Conservation (phyloP, 1,284 basidiomycete species). For the Leccinum angustisporum region DNA sequence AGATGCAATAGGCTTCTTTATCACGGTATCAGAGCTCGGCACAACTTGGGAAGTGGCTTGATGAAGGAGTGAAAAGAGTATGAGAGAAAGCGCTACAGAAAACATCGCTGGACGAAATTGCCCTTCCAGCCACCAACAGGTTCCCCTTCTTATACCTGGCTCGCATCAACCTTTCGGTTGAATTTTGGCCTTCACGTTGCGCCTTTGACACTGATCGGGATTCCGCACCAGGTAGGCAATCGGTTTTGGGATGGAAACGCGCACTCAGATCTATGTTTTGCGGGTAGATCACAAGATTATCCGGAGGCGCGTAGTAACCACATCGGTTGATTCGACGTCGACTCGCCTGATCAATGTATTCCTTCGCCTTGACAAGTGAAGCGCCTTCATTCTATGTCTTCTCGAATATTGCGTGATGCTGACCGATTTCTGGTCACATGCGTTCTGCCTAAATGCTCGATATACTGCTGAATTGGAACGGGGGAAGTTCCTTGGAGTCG, state of each 20-base stretch:
- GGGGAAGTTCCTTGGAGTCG: not conserved
- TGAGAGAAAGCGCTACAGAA: not conserved
- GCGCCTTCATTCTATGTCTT: not conserved
- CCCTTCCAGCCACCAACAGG: not conserved
- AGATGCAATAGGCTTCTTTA: slow-evolving; percentile 6
- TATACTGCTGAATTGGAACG: not conserved
- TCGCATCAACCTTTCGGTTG: not conserved
- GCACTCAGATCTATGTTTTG: not conserved
- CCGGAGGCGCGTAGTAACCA: not conserved
- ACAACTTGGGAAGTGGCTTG: not conserved
- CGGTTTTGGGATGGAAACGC: not conserved
- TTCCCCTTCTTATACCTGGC: not conserved
- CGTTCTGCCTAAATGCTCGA: too few relatives aligned
- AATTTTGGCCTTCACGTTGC: not conserved
- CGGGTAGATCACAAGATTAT: not conserved
- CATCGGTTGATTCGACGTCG: not conserved
- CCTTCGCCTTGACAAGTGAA: not conserved
- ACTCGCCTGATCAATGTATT: not conserved
- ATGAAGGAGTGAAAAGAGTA: not conserved
- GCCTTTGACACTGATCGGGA: not conserved
- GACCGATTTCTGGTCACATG: too few relatives aligned
- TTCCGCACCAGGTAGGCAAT: not conserved
- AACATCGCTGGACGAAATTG: not conserved
- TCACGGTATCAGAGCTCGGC: not conserved
- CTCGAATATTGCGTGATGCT: too few relatives aligned